phyloP scores from a whole-genome alignment of 306 rosid species.

The Castanea sativa region DNA sequence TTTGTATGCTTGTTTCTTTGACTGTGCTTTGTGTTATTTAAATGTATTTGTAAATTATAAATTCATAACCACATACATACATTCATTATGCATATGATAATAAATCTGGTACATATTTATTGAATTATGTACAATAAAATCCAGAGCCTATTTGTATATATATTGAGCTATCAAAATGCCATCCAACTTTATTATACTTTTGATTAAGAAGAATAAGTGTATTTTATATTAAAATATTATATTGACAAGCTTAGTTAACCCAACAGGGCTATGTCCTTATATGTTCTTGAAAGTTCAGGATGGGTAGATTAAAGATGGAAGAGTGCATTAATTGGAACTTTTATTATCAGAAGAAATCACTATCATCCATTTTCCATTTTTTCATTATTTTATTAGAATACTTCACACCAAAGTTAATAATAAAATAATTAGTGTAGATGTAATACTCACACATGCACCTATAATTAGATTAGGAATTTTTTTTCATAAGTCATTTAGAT shows the following conservation, averaged over 20 bases:
- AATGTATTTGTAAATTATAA: background rate
- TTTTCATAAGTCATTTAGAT: background rate
- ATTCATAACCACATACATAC: background rate
- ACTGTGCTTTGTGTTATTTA: background rate
- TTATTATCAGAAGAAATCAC: background rate
- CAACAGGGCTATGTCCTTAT: background rate
- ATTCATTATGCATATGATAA: background rate
- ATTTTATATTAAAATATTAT: background rate
- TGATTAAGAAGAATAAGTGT: background rate
- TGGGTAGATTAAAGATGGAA: background rate
- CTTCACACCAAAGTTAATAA: background rate
- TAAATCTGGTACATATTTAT: background rate
- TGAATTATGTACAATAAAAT: background rate
- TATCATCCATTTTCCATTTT: background rate
- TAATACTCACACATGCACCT: background rate
- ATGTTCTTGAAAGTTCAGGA: background rate
- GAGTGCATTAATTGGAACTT: background rate
- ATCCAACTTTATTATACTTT: background rate
- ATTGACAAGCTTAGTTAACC: background rate
- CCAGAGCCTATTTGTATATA: background rate
- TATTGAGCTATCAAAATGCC: background rate
- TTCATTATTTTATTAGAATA: background rate
- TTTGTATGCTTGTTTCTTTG: background rate
- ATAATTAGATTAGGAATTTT: background rate
- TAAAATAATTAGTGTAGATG: background rate